These are phyloP conservation scores for Priceomyces castillae DNA, from an alignment of 805 yeast species.

Conservation along the genomic window DNA sequence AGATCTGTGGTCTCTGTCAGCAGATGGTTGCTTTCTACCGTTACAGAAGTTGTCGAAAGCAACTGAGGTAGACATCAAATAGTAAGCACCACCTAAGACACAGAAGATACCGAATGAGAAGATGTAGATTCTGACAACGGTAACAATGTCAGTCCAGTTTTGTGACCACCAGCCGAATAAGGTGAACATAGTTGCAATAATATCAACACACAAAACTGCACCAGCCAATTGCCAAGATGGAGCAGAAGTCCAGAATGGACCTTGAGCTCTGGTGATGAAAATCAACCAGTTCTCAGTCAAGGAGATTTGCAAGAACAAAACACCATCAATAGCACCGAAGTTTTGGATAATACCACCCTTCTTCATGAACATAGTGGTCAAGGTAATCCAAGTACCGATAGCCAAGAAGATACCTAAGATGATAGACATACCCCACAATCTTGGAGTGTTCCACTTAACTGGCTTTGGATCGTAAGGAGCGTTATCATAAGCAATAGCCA, in stretches of 20 bases:
- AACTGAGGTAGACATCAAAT: slow-evolving; percentile 81
- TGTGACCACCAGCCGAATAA: slow-evolving; percentile 98
- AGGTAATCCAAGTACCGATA: slow-evolving; percentile 89
- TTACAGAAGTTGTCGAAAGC: slow-evolving; percentile 81
- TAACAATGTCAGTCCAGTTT: slow-evolving; percentile 94
- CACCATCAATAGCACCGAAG: slow-evolving; percentile 93
- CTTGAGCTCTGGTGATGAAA: slow-evolving; percentile 94
- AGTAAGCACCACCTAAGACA: slow-evolving; percentile 94
- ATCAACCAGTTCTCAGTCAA: slow-evolving; percentile 97
- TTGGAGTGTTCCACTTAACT: slow-evolving; percentile 95
- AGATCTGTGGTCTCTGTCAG: slow-evolving; percentile 58
- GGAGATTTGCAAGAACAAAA: slow-evolving; percentile 89
- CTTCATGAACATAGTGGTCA: slow-evolving; percentile 88
- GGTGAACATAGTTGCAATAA: slow-evolving; percentile 88
- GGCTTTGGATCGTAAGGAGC: slow-evolving; percentile 93
- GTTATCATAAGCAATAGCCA: slow-evolving; percentile 95
- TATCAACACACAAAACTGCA: slow-evolving; percentile 87
- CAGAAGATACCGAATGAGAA: slow-evolving; percentile 98
- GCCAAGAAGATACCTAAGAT: slow-evolving; percentile 84
- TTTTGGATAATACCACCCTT: slow-evolving; percentile 94
- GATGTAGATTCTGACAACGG: slow-evolving; percentile 91
- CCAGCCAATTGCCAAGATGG: slow-evolving; percentile 98
- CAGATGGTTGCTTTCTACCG: slow-evolving; percentile 64
- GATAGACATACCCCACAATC: slow-evolving; percentile 96
- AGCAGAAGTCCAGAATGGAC: slow-evolving; percentile 96